Conservation (phyloP, 306 rosid species). For the Cucumis cinereus region DNA sequence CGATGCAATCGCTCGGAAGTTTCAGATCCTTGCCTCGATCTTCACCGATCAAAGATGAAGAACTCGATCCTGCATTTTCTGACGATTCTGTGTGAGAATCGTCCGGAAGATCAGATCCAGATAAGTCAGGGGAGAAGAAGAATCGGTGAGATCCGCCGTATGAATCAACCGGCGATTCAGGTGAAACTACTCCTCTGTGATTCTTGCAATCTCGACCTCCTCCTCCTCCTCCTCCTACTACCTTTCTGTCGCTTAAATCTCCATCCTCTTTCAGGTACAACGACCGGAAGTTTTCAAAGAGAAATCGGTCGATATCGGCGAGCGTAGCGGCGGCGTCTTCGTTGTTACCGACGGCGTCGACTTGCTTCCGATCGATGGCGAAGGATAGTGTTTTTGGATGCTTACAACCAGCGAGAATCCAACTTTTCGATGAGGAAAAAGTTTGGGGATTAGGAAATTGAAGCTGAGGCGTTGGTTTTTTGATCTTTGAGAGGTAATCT, state of each 20-base stretch:
- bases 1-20: slow-evolving; percentile 38
- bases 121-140: slow-evolving; percentile 22
- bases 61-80: slow-evolving; percentile 30
- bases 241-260: neutral
- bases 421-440: slow-evolving; percentile 33
- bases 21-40: neutral
- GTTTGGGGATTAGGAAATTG: slow-evolving; percentile 16
- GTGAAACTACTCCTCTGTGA: slow-evolving; percentile 7
- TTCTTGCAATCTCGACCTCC: neutral
- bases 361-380: slow-evolving; percentile 17
- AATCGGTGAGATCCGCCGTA: slow-evolving; percentile 33
- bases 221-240: neutral
- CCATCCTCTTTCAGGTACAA: slow-evolving; percentile 29
- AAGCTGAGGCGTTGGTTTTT: slow-evolving; percentile 17
- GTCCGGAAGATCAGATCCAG: slow-evolving; percentile 24
- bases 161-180: slow-evolving; percentile 25
- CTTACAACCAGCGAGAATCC: slow-evolving; percentile 41
- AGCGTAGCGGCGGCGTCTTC: slow-evolving; percentile 42
- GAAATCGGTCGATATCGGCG: slow-evolving; percentile 51
- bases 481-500: slow-evolving; percentile 38
- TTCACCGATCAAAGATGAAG: slow-evolving; percentile 11
- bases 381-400: slow-evolving; percentile 54
- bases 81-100: slow-evolving; percentile 26
- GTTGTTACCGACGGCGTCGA: neutral
- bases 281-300: slow-evolving; percentile 65